These are phyloP conservation scores for Nepenthes mirabilis DNA, from an alignment of 148 eudicot genomes.

Conservation along the genomic window DNA sequence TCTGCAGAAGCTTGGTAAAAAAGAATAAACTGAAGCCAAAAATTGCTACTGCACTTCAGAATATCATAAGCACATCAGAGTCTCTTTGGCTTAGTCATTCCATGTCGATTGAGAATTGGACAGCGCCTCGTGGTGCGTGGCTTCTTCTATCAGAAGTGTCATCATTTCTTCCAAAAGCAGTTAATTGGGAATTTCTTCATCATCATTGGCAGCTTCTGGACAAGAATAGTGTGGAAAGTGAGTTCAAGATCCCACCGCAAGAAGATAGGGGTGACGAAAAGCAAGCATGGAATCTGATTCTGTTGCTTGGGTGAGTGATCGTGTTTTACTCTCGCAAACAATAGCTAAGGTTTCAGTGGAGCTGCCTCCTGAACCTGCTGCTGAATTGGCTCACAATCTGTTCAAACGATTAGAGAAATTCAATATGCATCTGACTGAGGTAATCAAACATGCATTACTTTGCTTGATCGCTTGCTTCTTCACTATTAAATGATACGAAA, in stretches of 20 bases:
- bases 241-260: constrained; percentile 16
- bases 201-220: constrained; percentile 96
- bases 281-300: constrained; percentile 37
- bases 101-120: constrained; percentile 88
- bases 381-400: constrained; percentile 81
- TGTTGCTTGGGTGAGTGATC: constrained; percentile 76
- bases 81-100: constrained; percentile 50
- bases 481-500: no score
- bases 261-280: constrained; percentile 18
- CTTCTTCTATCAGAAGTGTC: constrained; percentile 84
- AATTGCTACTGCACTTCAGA: constrained; percentile 68
- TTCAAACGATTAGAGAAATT: constrained; percentile 71
- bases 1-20: constrained; percentile 75
- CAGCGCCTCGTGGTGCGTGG: constrained; percentile 96
- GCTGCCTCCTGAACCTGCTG: constrained; percentile 89
- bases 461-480: not conserved
- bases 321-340: constrained; percentile 79
- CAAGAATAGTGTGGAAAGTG: constrained; percentile 24
- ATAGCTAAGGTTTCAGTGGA: constrained; percentile 82
- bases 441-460: constrained; percentile 7
- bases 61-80: constrained; percentile 61
- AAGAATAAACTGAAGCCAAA: constrained; percentile 57
- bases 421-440: constrained; percentile 92
- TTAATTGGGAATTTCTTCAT: constrained; percentile 85
- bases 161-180: constrained; percentile 49